Conservation (phyloP, 352 stramenopile genomes). For the Globisporangium splendens region DNA sequence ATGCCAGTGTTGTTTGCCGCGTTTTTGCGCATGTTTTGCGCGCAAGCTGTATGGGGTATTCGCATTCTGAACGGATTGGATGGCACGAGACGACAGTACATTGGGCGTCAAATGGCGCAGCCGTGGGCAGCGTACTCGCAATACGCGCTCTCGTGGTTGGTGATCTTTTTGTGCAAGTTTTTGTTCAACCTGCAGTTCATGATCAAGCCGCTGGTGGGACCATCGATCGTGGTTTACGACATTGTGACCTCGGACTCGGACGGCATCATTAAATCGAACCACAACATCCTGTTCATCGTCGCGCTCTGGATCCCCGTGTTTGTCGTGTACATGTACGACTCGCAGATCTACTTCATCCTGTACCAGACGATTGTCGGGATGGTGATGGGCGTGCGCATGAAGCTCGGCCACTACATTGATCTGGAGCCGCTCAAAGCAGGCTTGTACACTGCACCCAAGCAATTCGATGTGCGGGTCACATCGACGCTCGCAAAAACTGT, state of each 20-base stretch:
- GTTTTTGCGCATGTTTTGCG: constrained; percentile 50
- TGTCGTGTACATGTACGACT: constrained; percentile 85
- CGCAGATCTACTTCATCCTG: constrained; percentile 86
- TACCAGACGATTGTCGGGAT: constrained; percentile 75
- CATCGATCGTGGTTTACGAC: constrained; percentile 72
- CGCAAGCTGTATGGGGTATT: constrained; percentile 52
- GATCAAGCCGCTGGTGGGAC: constrained; percentile 75
- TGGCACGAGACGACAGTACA: constrained; percentile 70
- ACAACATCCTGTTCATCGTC: constrained; percentile 80
- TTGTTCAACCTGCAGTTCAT: constrained; percentile 79
- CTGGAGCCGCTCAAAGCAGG: constrained; percentile 62
- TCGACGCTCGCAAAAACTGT: constrained; percentile 43
- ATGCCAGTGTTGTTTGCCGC: constrained; percentile 47
- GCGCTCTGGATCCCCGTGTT: constrained; percentile 76
- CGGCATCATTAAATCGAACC: constrained; percentile 56
- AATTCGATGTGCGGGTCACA: constrained; percentile 73
- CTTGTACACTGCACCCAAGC: constrained; percentile 51
- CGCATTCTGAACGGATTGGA: constrained; percentile 59
- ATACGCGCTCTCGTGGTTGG: constrained; percentile 66
- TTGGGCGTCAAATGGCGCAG: constrained; percentile 70
- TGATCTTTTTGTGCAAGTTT: constrained; percentile 79
- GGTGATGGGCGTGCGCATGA: constrained; percentile 70
- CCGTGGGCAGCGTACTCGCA: constrained; percentile 51
- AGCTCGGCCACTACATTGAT: constrained; percentile 71
- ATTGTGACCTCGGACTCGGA: constrained; percentile 36